These are phyloP conservation scores for Barbarea vulgaris DNA, from an alignment of 345 rosid genomes.

Conservation along the genomic window DNA sequence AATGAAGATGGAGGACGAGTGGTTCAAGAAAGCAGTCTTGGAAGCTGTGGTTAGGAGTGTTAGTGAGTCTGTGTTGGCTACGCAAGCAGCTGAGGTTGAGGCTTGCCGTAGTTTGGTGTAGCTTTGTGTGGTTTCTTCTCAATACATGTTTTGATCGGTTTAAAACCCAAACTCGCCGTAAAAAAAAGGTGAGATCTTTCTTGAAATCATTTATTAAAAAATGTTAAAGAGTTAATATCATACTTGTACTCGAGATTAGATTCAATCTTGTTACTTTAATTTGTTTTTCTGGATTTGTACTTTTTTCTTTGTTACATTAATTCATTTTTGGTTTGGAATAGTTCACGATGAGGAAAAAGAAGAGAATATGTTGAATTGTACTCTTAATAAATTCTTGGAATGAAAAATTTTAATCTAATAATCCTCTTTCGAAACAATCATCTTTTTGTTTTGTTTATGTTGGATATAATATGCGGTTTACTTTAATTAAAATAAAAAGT, in stretches of 20 bases:
- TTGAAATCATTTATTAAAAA: constrained; percentile 14
- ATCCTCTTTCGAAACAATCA: not conserved
- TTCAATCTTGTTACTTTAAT: constrained; percentile 24
- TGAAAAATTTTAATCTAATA: not conserved
- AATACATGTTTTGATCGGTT: constrained; percentile 20
- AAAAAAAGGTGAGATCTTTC: constrained; percentile 28
- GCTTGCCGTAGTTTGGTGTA: constrained; percentile 54
- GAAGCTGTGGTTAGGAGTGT: constrained; percentile 54
- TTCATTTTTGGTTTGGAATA: constrained; percentile 31
- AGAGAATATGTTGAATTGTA: constrained; percentile 3
- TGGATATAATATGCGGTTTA: not conserved
- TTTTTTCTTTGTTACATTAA: not conserved
- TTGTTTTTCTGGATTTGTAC: constrained; percentile 11
- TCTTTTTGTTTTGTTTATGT: not conserved
- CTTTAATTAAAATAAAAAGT: not conserved
- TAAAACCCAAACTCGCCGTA: not conserved
- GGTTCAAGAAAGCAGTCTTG: constrained; percentile 55
- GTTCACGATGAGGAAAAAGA: constrained; percentile 16
- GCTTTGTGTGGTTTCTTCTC: constrained; percentile 5
- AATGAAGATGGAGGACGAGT: constrained; percentile 65
- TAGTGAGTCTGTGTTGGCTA: constrained; percentile 46
- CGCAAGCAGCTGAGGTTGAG: constrained; percentile 61
- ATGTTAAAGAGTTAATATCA: constrained; percentile 18
- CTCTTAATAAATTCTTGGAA: not conserved
- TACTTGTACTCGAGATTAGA: constrained; percentile 36